These are phyloP conservation scores for Trebouxiophyceae sp. DNA, from an alignment of 163 green algal species.

Conservation along the genomic window DNA sequence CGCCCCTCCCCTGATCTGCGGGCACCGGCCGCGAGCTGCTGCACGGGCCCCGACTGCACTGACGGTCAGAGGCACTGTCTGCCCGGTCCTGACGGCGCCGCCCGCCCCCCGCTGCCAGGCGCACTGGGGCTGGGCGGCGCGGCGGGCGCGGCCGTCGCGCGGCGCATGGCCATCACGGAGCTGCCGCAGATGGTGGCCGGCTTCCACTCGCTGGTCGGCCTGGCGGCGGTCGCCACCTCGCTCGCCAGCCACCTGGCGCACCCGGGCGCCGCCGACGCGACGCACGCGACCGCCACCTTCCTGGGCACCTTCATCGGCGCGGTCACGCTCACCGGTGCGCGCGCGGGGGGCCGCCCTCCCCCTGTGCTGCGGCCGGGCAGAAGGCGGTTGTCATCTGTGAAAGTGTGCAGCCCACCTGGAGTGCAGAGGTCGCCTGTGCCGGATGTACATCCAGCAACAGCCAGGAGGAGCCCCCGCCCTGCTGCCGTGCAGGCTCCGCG, in stretches of 20 bases:
- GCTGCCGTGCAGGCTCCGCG: conserved; percentile 37
- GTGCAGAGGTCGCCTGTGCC: too few relatives aligned
- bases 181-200: conserved; percentile 81
- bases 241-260: conserved; percentile 66
- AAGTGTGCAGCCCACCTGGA: too few relatives aligned
- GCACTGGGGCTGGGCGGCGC: conserved; percentile 29
- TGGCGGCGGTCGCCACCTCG: conserved; percentile 67
- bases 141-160: conserved; percentile 47
- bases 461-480: too few relatives aligned
- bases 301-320: conserved; percentile 80
- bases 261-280: conserved; percentile 17
- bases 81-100: not conserved
- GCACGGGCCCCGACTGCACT: not conserved
- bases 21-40: too few relatives aligned
- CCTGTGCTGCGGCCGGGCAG: too few relatives aligned
- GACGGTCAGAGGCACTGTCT: conserved; percentile 3
- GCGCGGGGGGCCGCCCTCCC: not conserved
- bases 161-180: conserved; percentile 74
- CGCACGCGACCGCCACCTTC: conserved; percentile 56
- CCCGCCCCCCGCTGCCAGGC: too few relatives aligned
- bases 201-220: conserved; percentile 86
- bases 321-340: conserved; percentile 74
- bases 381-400: too few relatives aligned
- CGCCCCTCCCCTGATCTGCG: too few relatives aligned
- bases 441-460: too few relatives aligned